These are phyloP conservation scores for Phytophthora pluvialis DNA, from an alignment of 352 stramenopile genomes.

Conservation along the genomic window DNA sequence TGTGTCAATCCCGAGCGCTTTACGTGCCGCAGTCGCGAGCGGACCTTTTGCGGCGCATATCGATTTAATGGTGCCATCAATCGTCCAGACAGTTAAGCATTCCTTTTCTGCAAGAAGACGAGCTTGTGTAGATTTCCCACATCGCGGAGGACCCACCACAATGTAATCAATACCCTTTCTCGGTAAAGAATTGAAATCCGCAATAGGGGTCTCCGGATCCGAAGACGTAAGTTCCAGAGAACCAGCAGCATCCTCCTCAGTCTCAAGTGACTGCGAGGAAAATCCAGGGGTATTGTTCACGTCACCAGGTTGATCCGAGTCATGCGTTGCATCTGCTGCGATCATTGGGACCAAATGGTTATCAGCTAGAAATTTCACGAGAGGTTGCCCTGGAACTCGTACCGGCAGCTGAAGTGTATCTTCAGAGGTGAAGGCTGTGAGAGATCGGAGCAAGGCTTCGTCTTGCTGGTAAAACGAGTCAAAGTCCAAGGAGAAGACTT, in stretches of 20 bases:
- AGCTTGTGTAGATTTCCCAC: conserved; percentile 83
- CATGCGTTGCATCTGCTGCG: conserved; percentile 14
- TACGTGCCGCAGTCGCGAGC: conserved; percentile 50
- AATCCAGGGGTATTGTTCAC: background rate
- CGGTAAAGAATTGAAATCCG: conserved; percentile 12
- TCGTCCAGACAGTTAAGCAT: conserved; percentile 64
- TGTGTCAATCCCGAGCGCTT: conserved; percentile 40
- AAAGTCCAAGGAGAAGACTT: conserved; percentile 94
- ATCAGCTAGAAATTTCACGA: conserved; percentile 65
- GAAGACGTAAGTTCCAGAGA: background rate
- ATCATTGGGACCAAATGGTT: conserved; percentile 42
- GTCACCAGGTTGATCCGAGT: conserved; percentile 3
- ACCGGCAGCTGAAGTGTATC: conserved; percentile 79
- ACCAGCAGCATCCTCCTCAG: background rate
- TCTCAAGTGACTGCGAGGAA: conserved; percentile 8
- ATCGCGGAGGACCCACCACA: conserved; percentile 77
- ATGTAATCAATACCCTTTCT: conserved; percentile 79
- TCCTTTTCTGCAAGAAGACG: conserved; percentile 79
- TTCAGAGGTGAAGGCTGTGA: conserved; percentile 65
- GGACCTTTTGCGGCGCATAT: conserved; percentile 39
- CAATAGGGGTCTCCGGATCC: background rate
- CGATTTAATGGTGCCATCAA: conserved; percentile 75
- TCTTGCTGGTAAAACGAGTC: conserved; percentile 85
- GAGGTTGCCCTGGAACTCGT: conserved; percentile 61
- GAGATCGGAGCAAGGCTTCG: conserved; percentile 76